Conservation (phyloP, 2,329 filamentous ascomycete genomes). For the Nigrospora sphaerica region DNA sequence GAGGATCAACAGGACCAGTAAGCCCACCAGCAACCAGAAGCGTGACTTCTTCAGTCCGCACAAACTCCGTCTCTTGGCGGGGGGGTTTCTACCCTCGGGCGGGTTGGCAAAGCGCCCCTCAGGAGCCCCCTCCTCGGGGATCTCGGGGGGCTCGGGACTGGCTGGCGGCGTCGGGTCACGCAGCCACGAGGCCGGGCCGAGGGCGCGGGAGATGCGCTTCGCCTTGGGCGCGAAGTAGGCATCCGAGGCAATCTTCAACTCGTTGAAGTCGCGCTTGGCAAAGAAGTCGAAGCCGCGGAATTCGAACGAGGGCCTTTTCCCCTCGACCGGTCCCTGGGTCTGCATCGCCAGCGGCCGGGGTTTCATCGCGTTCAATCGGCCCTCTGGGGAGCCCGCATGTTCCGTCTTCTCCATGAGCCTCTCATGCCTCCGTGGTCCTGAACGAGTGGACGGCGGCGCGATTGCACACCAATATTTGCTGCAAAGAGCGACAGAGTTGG, state of each 20-base stretch:
- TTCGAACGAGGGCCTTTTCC: conserved; percentile 10
- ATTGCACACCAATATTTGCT: no score
- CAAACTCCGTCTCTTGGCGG: conserved; percentile 9
- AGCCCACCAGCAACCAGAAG: conserved; percentile 27
- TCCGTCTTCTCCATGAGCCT: no score
- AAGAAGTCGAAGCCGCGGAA: conserved; percentile 24
- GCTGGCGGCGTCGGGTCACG: conserved; percentile 21
- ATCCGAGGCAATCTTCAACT: conserved; percentile 17
- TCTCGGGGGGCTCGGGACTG: conserved; percentile 9
- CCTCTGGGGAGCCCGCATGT: no score
- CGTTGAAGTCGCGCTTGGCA: conserved; percentile 20
- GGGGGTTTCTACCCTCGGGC: conserved; percentile 4
- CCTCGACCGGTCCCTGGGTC: no score
- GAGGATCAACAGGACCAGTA: conserved; percentile 21
- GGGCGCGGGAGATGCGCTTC: conserved; percentile 5
- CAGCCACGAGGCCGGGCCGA: conserved; percentile 17
- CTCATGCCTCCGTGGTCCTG: no score
- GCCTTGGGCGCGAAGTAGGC: conserved; percentile 15
- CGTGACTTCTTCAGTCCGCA: conserved; percentile 21
- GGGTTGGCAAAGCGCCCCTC: conserved; percentile 4
- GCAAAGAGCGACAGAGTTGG: no score
- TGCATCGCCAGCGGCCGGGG: no score
- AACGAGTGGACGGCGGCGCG: no score
- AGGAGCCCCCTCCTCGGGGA: conserved; percentile 4
- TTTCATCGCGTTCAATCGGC: no score